Evolutionary conservation across 225 moss, liverwort and hornwort species (phyloP).

Genomic region (Climacium dendroides): DNA sequence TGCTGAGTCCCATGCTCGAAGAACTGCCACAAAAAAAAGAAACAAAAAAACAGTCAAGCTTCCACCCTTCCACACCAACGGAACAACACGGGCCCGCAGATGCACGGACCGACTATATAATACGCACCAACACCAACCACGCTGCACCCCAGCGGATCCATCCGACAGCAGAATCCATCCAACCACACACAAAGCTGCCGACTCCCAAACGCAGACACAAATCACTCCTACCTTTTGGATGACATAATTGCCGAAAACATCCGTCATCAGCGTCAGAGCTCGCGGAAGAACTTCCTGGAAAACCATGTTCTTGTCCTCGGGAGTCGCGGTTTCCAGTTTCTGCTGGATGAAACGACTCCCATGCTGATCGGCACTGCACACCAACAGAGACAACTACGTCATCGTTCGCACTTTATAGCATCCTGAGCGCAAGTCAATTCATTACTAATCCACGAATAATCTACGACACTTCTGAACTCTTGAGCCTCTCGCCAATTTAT

Average conservation of each 20-base stretch:
- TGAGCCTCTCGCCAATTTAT: not conserved
- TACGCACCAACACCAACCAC: not conserved
- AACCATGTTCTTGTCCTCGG: slow-evolving; percentile 89
- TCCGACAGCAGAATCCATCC: not conserved
- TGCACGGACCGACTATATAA: not conserved
- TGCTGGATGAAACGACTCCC: slow-evolving; percentile 96
- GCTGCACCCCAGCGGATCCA: no score
- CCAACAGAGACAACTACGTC: not conserved
- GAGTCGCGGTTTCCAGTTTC: slow-evolving; percentile 72
- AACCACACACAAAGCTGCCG: not conserved
- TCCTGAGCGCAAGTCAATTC: not conserved
- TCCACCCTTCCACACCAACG: not conserved
- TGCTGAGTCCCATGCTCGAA: slow-evolving; percentile 88
- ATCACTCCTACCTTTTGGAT: slow-evolving; percentile 71
- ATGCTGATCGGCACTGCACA: slow-evolving; percentile 90
- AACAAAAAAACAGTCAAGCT: not conserved
- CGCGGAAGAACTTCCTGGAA: slow-evolving; percentile 90
- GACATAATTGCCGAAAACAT: slow-evolving; percentile 92
- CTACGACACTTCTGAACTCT: not conserved
- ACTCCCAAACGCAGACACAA: not conserved
- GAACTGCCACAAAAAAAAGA: slow-evolving; percentile 53
- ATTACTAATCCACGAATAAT: not conserved
- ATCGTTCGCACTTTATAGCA: not conserved
- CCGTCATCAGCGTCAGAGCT: slow-evolving; percentile 87
- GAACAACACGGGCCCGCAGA: not conserved